phyloP scores from a whole-genome alignment of 495 filamentous ascomycete species.

The Aspergillus bertholletiae region DNA sequence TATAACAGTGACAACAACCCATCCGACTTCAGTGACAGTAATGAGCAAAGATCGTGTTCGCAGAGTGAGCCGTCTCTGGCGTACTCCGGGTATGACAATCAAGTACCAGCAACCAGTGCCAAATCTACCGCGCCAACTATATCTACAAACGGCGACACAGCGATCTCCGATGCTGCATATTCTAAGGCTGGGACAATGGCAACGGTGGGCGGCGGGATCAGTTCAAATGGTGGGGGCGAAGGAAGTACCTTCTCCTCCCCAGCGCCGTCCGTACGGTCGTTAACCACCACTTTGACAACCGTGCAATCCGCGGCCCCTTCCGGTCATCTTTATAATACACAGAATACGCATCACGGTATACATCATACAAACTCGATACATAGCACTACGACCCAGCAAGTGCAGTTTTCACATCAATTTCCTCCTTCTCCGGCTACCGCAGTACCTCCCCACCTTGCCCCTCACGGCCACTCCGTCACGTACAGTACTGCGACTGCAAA shows the following conservation, averaged over 20 bases:
- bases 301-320: slow-evolving; percentile 85
- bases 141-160: slow-evolving; percentile 73
- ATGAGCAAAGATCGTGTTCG: slow-evolving; percentile 30
- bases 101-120: slow-evolving; percentile 56
- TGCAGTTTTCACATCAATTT: slow-evolving; percentile 89
- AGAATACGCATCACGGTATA: slow-evolving; percentile 37
- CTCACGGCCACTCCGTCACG: slow-evolving; percentile 69
- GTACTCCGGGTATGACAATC: slow-evolving; percentile 56
- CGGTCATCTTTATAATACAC: slow-evolving; percentile 47
- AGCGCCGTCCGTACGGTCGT: slow-evolving; percentile 81
- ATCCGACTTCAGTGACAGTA: slow-evolving; percentile 30
- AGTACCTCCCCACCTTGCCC: slow-evolving; percentile 72
- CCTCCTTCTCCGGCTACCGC: slow-evolving; percentile 74
- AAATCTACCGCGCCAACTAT: slow-evolving; percentile 74
- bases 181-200: slow-evolving; percentile 79
- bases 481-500: slow-evolving; percentile 90
- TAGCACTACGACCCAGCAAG: slow-evolving; percentile 46
- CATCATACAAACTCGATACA: slow-evolving; percentile 42
- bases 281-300: slow-evolving; percentile 93
- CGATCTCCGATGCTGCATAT: slow-evolving; percentile 68
- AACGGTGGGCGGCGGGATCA: slow-evolving; percentile 55
- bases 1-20: slow-evolving; percentile 47
- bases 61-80: slow-evolving; percentile 52
- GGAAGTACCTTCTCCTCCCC: slow-evolving; percentile 92
- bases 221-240: slow-evolving; percentile 65